These are phyloP conservation scores for Paraleonurus japonicus DNA, from an alignment of 257 asterid genomes.

Conservation along the genomic window DNA sequence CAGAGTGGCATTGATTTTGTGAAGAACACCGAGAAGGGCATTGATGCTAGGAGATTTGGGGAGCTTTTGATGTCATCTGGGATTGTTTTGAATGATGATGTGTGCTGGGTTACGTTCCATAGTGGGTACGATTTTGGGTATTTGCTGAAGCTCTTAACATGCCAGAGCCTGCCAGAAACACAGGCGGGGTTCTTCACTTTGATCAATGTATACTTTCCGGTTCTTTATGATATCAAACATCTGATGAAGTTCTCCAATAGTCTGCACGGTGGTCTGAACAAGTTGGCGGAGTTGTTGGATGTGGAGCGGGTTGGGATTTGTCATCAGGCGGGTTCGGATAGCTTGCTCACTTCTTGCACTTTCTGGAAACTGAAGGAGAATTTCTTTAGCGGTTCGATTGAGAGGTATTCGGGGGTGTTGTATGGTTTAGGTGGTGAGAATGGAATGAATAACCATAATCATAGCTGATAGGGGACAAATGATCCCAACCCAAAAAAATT, in stretches of 20 bases:
- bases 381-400: conserved; percentile 62
- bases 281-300: conserved; percentile 68
- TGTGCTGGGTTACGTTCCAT: conserved; percentile 75
- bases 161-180: conserved; percentile 63
- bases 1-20: conserved; percentile 68
- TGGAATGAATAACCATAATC: conserved; percentile 46
- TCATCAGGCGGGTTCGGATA: conserved; percentile 86
- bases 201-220: conserved; percentile 64
- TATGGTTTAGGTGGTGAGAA: conserved; percentile 71
- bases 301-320: conserved; percentile 79
- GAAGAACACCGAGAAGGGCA: conserved; percentile 52
- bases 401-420: conserved; percentile 66
- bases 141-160: conserved; percentile 65
- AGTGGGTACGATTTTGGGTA: conserved; percentile 80
- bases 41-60: conserved; percentile 56
- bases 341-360: conserved; percentile 65
- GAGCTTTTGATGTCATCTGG: conserved; percentile 83
- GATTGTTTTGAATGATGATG: conserved; percentile 59
- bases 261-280: conserved; percentile 73
- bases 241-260: conserved; percentile 75
- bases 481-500: not conserved
- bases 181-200: conserved; percentile 49
- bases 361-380: conserved; percentile 69
- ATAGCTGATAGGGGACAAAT: conserved; percentile 1
- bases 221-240: conserved; percentile 65